A percentile compares a stretch with the other conserved stretches of the same genome.
These are phyloP conservation scores for Anacardium occidentale DNA, from an alignment of 345 rosid genomes.

Conservation along the genomic window DNA sequence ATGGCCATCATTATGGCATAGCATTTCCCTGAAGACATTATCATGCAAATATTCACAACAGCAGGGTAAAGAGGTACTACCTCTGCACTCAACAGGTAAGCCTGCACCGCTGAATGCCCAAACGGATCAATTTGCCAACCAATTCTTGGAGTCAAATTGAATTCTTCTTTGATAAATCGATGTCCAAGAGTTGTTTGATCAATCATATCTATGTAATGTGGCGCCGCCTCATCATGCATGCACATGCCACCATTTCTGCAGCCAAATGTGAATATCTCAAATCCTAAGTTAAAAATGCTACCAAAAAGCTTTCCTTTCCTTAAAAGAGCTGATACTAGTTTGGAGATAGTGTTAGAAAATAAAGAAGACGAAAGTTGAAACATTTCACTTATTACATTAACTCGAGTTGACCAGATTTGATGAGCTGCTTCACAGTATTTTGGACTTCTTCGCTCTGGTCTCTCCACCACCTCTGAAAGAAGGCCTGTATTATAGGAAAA, in stretches of 20 bases:
- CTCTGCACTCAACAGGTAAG: constrained; percentile 51
- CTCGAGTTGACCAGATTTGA: constrained; percentile 51
- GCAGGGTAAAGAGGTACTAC: constrained; percentile 20
- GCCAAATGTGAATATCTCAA: constrained; percentile 12
- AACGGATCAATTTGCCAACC: constrained; percentile 64
- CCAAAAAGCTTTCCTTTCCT: too few relatives aligned
- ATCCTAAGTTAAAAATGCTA: constrained; percentile 1
- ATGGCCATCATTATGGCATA: background rate
- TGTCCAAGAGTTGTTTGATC: constrained; percentile 61
- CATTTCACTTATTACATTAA: constrained; percentile 32
- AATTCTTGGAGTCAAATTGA: constrained; percentile 50
- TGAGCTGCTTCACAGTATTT: constrained; percentile 36
- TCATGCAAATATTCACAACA: background rate
- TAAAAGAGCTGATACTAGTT: too few relatives aligned
- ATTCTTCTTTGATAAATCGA: constrained; percentile 42
- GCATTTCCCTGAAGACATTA: background rate
- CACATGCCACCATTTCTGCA: constrained; percentile 58
- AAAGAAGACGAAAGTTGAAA: background rate
- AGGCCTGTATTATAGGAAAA: constrained; percentile 35
- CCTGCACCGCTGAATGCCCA: constrained; percentile 59
- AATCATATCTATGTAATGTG: constrained; percentile 55
- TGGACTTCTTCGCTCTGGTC: constrained; percentile 43
- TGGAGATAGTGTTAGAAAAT: background rate
- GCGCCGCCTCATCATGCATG: constrained; percentile 51
- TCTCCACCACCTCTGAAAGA: constrained; percentile 62